These are phyloP conservation scores for Phaseolus lunatus DNA, from an alignment of 306 rosid species.

Conservation along the genomic window DNA sequence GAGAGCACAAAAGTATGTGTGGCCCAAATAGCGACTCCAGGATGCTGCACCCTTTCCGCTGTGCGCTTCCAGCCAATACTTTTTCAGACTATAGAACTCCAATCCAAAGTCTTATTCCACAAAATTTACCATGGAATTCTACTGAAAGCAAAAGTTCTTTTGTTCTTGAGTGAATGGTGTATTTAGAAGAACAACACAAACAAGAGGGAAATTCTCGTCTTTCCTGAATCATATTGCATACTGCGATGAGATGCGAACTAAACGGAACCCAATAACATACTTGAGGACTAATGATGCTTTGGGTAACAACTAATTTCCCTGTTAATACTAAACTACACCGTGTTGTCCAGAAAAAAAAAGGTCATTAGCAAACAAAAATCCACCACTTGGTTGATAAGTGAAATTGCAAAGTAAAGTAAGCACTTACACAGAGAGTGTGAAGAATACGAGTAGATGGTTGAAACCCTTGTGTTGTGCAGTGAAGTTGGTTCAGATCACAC, in stretches of 20 bases:
- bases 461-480: not conserved
- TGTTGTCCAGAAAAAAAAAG: not conserved
- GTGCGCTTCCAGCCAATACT: constrained; percentile 2
- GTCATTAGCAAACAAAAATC: not conserved
- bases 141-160: not conserved
- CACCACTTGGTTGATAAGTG: not conserved
- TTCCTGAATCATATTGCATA: constrained; percentile 1
- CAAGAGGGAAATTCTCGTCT: not conserved
- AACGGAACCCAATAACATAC: not conserved
- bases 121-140: not conserved
- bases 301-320: not conserved
- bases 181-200: not conserved
- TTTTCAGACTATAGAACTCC: not conserved
- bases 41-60: not conserved
- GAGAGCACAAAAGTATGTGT: not conserved
- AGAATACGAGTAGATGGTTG: not conserved
- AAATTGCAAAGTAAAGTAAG: not conserved
- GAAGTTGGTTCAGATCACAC: constrained; percentile 9
- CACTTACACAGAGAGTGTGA: constrained; percentile 37
- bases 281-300: not conserved
- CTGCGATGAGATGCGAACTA: not conserved
- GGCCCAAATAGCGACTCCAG: not conserved
- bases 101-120: not conserved
- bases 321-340: not conserved
- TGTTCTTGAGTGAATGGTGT: not conserved